A percentile compares a stretch with the other conserved stretches of the same genome.
phyloP scores from a whole-genome alignment of 2,329 filamentous ascomycete genomes.

The Neofusicoccum laricinum region DNA sequence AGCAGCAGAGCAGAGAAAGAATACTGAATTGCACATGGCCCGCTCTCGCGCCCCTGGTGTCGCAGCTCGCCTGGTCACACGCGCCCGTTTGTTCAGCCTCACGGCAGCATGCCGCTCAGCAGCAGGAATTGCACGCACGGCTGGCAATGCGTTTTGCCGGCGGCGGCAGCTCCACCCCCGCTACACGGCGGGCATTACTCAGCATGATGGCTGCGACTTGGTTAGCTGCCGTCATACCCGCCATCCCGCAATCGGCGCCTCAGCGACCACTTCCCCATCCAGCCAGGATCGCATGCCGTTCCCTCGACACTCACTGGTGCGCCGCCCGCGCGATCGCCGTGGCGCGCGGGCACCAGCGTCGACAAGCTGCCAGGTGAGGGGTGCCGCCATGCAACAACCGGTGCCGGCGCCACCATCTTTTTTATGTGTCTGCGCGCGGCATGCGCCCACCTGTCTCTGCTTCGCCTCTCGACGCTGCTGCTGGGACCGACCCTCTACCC shows the following conservation, averaged over 20 bases:
- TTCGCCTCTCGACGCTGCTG: not conserved
- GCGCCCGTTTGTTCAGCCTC: too few relatives aligned
- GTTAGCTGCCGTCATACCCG: conserved; percentile 18
- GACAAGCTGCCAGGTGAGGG: not conserved
- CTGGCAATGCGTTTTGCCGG: not conserved
- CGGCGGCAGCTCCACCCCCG: not conserved
- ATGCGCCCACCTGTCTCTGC: not conserved
- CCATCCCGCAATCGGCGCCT: conserved; percentile 1
- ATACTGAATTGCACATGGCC: not conserved
- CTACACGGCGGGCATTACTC: not conserved
- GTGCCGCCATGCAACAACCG: not conserved
- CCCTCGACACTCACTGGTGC: not conserved
- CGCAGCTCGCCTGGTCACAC: not conserved
- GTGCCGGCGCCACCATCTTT: not conserved
- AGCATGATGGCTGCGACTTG: not conserved
- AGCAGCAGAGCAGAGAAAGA: not conserved
- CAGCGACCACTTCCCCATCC: not conserved
- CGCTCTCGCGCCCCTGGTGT: not conserved
- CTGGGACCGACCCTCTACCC: not conserved
- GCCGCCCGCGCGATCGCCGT: not conserved
- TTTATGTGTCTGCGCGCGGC: not conserved
- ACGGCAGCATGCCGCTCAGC: not conserved
- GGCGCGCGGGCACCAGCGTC: not conserved
- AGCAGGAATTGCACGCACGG: too few relatives aligned
- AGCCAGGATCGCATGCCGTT: not conserved